These are phyloP conservation scores for Crithidia expoeki DNA, from an alignment of 208 protist genomes.

Conservation along the genomic window DNA sequence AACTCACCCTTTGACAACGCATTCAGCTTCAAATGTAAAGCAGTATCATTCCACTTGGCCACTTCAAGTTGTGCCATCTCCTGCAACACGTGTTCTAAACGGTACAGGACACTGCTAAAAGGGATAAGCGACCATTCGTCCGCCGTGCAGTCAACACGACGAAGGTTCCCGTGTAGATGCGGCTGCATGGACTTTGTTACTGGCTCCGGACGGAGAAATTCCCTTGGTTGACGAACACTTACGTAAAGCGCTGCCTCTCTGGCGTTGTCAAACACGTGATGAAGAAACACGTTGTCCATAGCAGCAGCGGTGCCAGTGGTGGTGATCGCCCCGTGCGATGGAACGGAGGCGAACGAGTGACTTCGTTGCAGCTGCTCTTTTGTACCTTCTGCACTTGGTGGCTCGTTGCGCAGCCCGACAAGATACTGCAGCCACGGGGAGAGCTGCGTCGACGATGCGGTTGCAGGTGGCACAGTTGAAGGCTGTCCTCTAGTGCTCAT, in stretches of 20 bases:
- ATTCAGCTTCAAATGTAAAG: not conserved
- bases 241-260: slow-evolving; percentile 22
- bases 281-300: slow-evolving; percentile 9
- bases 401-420: slow-evolving; percentile 10
- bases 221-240: slow-evolving; percentile 4
- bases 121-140: slow-evolving; percentile 13
- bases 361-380: too few species aligned
- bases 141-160: not conserved
- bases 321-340: not conserved
- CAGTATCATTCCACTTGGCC: not conserved
- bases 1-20: not conserved
- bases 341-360: too few species aligned
- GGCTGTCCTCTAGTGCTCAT: not conserved
- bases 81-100: slow-evolving; percentile 10
- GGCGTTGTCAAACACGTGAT: slow-evolving; percentile 30
- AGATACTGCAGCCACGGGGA: slow-evolving; percentile 32
- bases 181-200: not conserved
- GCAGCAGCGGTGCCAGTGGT: too few species aligned
- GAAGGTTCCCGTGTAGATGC: not conserved
- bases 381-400: not conserved
- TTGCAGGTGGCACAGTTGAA: not conserved
- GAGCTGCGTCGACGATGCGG: slow-evolving; percentile 3
- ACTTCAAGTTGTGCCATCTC: slow-evolving; percentile 10
- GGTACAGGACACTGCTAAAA: not conserved
- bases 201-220: slow-evolving; percentile 15